Conservation (phyloP, 345 rosid genomes). For the Brassica carinata region DNA sequence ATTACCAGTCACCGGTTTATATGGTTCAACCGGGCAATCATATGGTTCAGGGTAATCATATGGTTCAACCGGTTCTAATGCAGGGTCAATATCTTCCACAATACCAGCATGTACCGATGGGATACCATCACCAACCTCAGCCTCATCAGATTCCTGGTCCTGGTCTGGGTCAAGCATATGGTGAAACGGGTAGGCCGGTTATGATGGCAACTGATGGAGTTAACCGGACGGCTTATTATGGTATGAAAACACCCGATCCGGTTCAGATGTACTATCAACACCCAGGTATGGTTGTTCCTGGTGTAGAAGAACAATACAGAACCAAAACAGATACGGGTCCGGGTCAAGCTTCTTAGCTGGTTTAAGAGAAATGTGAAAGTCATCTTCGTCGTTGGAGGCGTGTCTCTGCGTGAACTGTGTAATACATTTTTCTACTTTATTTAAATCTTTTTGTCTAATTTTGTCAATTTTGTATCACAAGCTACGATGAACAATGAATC, state of each 20-base stretch:
- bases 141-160: conserved; percentile 52
- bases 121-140: conserved; percentile 59
- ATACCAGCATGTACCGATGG: conserved; percentile 63
- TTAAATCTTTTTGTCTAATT: conserved; percentile 10
- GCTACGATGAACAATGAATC: background rate
- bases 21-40: conserved; percentile 52
- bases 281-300: conserved; percentile 57
- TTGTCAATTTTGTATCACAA: conserved; percentile 28
- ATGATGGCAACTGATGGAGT: conserved; percentile 51
- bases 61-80: conserved; percentile 54
- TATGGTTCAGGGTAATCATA: conserved; percentile 55
- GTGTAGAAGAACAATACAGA: conserved; percentile 58
- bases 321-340: conserved; percentile 46
- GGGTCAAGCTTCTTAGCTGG: conserved; percentile 46
- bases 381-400: background rate
- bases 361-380: conserved; percentile 1
- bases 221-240: conserved; percentile 67
- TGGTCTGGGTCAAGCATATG: conserved; percentile 63
- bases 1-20: conserved; percentile 68
- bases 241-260: conserved; percentile 55
- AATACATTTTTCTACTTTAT: conserved; percentile 11
- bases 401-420: conserved; percentile 2
- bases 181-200: conserved; percentile 52
- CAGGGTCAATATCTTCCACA: conserved; percentile 59
- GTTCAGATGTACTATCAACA: conserved; percentile 49